A percentile compares a stretch with the other conserved stretches of the same genome.
These are phyloP conservation scores for Pseudomicrostroma phylloplanum DNA, from an alignment of 1,284 basidiomycete genomes.

Conservation along the genomic window DNA sequence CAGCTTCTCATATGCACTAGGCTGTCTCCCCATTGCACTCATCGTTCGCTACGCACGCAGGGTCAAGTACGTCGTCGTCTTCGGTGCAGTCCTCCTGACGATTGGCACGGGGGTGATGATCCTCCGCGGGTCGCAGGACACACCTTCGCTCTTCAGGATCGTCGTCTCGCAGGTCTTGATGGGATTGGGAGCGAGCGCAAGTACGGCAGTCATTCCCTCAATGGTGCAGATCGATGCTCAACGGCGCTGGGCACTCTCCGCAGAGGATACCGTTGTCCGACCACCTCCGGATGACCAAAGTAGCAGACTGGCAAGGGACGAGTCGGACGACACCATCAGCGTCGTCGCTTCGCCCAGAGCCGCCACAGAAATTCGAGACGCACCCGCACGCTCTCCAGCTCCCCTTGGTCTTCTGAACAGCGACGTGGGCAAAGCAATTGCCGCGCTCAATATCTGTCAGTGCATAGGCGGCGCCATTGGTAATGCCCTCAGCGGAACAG, in stretches of 20 bases:
- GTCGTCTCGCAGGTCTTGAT: conserved; percentile 14
- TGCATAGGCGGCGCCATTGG: conserved; percentile 15
- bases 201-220: conserved; percentile 13
- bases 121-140: neutral
- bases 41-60: conserved; percentile 14
- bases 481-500: conserved; percentile 15
- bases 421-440: conserved; percentile 8
- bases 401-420: too few relatives aligned
- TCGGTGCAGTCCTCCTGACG: conserved; percentile 13
- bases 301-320: too few relatives aligned
- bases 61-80: conserved; percentile 10
- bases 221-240: conserved; percentile 14
- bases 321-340: too few relatives aligned
- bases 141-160: conserved; percentile 7
- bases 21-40: conserved; percentile 13
- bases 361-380: too few relatives aligned
- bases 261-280: neutral
- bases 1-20: conserved; percentile 13
- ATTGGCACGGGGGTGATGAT: conserved; percentile 18
- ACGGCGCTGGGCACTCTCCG: neutral
- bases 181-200: conserved; percentile 15
- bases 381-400: too few relatives aligned
- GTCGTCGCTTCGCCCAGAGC: too few relatives aligned
- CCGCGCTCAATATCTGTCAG: conserved; percentile 15
- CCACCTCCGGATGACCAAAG: neutral